phyloP scores from a whole-genome alignment of 129 eudicot species.

The Heracleum sosnowskyi region DNA sequence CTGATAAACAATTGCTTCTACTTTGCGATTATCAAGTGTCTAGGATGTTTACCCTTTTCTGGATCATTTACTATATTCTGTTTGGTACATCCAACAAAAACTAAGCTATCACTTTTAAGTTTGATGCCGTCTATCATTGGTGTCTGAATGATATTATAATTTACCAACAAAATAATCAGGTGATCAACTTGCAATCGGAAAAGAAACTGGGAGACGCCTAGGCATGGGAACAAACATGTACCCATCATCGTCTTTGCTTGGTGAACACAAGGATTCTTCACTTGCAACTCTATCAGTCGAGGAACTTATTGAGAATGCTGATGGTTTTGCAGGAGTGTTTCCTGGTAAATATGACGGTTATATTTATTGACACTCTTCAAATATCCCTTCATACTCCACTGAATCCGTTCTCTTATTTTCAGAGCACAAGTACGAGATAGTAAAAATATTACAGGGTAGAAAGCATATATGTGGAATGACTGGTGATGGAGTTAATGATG shows the following conservation, averaged over 20 bases:
- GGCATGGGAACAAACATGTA: constrained; percentile 97
- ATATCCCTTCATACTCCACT: not conserved
- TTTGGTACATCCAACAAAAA: not conserved
- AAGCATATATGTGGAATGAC: constrained; percentile 91
- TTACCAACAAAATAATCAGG: constrained; percentile 25
- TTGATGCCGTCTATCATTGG: not conserved
- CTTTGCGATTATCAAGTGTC: not conserved
- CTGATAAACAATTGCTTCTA: not conserved
- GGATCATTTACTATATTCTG: not conserved
- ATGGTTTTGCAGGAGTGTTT: constrained; percentile 93
- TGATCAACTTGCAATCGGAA: constrained; percentile 83
- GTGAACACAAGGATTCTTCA: constrained; percentile 40
- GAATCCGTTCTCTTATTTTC: not conserved
- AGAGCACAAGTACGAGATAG: constrained; percentile 92
- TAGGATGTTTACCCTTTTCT: not conserved
- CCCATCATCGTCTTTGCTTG: constrained; percentile 78
- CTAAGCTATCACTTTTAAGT: not conserved
- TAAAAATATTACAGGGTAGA: constrained; percentile 61
- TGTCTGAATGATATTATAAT: not conserved
- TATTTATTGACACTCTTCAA: not conserved
- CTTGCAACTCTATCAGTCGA: constrained; percentile 54
- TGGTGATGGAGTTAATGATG: constrained; percentile 93
- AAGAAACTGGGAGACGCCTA: constrained; percentile 83
- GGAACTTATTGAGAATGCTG: constrained; percentile 88
- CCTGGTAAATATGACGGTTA: constrained; percentile 45